Percentiles rank a stretch among this genome's conserved stretches.
phyloP scores from a whole-genome alignment of 2,329 filamentous ascomycete species.

The Neurospora sp. region DNA sequence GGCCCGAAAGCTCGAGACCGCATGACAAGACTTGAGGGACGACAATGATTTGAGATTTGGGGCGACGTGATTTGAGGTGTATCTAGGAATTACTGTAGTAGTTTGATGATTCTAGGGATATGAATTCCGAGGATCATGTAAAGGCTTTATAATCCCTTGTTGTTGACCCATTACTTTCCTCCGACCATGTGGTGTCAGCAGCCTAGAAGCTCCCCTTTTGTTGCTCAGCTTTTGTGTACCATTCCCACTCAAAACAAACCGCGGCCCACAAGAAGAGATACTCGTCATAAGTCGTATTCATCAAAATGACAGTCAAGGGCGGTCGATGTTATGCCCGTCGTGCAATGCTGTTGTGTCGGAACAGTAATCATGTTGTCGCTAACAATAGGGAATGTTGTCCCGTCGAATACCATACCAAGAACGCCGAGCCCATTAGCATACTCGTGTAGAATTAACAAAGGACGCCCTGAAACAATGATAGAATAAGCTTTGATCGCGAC shows the following conservation, averaged over 20 bases:
- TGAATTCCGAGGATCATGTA: neutral
- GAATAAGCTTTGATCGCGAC: neutral
- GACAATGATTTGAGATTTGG: neutral
- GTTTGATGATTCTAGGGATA: neutral
- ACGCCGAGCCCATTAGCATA: neutral
- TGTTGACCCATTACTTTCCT: neutral
- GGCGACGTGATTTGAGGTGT: neutral
- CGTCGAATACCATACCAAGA: neutral
- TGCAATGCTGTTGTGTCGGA: neutral
- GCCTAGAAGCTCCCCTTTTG: neutral
- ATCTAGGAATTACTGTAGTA: neutral
- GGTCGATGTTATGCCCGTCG: neutral
- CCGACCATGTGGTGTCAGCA: neutral
- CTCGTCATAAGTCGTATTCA: neutral
- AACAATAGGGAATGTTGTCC: neutral
- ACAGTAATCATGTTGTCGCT: neutral
- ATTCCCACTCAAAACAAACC: neutral
- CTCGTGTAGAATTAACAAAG: neutral
- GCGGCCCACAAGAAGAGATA: neutral
- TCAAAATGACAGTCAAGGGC: neutral
- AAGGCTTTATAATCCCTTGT: neutral
- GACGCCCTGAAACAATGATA: neutral
- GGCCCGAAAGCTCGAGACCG: neutral
- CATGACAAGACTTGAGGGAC: neutral
- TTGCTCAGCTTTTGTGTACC: neutral